Evolutionary conservation across 2,329 filamentous ascomycete genomes (phyloP).

Genomic region (Beauveria pseudobassiana): DNA sequence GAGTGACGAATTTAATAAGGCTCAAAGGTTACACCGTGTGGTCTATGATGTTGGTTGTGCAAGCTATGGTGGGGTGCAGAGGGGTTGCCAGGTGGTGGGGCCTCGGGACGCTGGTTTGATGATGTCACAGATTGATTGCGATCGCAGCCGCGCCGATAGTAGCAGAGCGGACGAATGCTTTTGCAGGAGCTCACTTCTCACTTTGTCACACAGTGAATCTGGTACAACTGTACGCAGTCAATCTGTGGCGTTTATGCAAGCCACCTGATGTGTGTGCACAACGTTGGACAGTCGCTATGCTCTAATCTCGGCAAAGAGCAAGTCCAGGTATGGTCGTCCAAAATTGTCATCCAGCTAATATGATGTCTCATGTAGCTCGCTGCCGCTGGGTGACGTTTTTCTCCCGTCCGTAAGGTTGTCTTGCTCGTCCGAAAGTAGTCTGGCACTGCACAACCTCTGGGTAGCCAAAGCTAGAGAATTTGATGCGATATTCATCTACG

Average conservation of each 20-base stretch:
- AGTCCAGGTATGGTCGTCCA: no score
- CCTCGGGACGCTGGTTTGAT: background rate
- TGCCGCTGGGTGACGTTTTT: no score
- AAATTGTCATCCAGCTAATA: no score
- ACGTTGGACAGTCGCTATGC: no score
- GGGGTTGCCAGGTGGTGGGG: constrained; percentile 2
- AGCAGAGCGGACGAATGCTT: background rate
- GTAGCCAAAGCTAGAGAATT: background rate
- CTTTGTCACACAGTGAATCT: background rate
- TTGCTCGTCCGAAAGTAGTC: no score
- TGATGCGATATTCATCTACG: no score
- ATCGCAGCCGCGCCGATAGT: background rate
- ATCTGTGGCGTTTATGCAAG: background rate
- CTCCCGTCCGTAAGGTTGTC: no score
- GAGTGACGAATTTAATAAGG: background rate
- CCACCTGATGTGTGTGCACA: background rate
- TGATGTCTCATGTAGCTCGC: no score
- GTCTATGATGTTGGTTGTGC: background rate
- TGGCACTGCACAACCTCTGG: background rate
- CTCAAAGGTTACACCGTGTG: background rate
- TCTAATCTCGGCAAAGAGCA: no score
- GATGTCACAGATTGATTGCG: constrained; percentile 1
- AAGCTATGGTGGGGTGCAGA: constrained; percentile 8
- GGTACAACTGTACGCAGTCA: no score
- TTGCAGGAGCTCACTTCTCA: background rate